Evolutionary conservation across 345 rosid genomes (phyloP).

Genomic region (Ceriops tagal): DNA sequence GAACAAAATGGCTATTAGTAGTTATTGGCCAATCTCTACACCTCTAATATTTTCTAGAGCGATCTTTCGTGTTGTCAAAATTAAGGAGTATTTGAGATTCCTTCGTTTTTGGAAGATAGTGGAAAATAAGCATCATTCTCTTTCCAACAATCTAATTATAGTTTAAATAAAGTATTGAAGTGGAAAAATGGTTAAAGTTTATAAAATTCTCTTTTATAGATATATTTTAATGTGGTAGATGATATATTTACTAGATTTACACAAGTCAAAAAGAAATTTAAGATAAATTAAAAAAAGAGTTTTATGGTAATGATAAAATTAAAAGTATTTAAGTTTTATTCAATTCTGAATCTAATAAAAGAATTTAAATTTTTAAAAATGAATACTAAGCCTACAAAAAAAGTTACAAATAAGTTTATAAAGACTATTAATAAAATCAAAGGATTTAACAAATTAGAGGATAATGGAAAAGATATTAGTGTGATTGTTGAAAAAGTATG

Average conservation of each 20-base stretch:
- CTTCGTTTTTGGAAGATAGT: rapidly evolving
- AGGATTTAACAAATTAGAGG: background rate
- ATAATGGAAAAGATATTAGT: background rate
- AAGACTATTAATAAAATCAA: background rate
- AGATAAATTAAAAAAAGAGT: background rate
- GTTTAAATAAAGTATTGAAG: too few relatives aligned
- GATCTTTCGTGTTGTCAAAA: too few relatives aligned
- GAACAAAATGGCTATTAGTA: too few relatives aligned
- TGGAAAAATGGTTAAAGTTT: too few relatives aligned
- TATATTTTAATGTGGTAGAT: background rate
- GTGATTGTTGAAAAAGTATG: background rate
- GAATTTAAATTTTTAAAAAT: background rate
- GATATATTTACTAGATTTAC: background rate
- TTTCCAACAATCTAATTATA: too few relatives aligned
- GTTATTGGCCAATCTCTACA: rapidly evolving
- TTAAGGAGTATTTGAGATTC: too few relatives aligned
- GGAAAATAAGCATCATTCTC: rapidly evolving
- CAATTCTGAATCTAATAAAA: background rate
- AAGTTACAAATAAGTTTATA: background rate
- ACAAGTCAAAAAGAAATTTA: background rate
- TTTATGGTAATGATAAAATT: background rate
- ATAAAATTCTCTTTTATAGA: too few relatives aligned
- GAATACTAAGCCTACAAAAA: background rate
- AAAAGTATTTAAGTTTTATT: background rate
- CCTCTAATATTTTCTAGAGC: too few relatives aligned